A percentile compares a stretch with the other conserved stretches of the same genome.
Evolutionary conservation across 495 filamentous ascomycete genomes (phyloP).

Genomic region (Neurospora sp.): DNA sequence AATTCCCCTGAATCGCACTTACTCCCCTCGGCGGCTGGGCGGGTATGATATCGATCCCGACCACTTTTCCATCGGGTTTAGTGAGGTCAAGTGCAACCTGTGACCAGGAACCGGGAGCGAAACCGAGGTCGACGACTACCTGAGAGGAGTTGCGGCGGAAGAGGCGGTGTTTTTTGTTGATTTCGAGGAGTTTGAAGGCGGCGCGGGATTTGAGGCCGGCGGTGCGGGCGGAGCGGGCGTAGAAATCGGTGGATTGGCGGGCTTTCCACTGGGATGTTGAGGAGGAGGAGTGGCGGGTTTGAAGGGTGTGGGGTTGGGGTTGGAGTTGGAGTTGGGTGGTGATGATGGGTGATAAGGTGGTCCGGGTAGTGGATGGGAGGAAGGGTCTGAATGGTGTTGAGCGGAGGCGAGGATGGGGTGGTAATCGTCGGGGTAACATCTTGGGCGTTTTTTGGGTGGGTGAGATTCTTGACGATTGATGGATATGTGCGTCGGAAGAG

Average conservation of each 20-base stretch:
- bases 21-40: slow-evolving; percentile 82
- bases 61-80: slow-evolving; percentile 61
- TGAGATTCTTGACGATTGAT: neutral
- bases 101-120: slow-evolving; percentile 90
- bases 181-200: slow-evolving; percentile 85
- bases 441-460: neutral
- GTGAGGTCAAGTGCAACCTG: slow-evolving; percentile 85
- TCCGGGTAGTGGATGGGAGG: neutral
- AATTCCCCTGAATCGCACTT: slow-evolving; percentile 89
- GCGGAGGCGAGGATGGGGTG: neutral
- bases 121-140: slow-evolving; percentile 87
- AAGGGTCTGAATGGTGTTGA: neutral
- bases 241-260: slow-evolving; percentile 63
- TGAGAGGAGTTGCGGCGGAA: slow-evolving; percentile 56
- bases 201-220: slow-evolving; percentile 78
- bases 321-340: neutral
- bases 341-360: neutral
- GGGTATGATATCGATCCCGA: slow-evolving; percentile 91
- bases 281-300: slow-evolving; percentile 26
- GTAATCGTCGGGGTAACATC: neutral
- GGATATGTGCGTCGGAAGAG: neutral
- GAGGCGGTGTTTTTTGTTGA: slow-evolving; percentile 69
- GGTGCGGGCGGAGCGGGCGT: slow-evolving; percentile 59
- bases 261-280: slow-evolving; percentile 75
- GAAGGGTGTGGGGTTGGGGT: too few relatives aligned